Conservation (phyloP, 495 filamentous ascomycete genomes). For the Aspergillus leporis region DNA sequence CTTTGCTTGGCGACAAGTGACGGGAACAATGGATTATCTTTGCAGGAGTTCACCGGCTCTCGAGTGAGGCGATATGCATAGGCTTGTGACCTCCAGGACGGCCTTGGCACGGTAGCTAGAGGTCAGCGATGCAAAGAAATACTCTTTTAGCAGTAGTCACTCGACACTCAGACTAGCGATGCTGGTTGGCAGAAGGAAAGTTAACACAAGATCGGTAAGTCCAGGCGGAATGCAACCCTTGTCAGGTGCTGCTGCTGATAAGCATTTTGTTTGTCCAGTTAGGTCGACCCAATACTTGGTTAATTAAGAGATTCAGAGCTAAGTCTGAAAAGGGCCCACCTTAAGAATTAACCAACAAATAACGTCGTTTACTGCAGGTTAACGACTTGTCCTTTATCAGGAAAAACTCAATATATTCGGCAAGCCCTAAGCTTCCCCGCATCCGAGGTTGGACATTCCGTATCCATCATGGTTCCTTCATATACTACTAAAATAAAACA, state of each 20-base stretch:
- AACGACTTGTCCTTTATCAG: neutral
- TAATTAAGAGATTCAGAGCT: neutral
- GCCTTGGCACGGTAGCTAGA: neutral
- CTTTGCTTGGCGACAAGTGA: neutral
- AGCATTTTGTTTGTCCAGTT: neutral
- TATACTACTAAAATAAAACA: neutral
- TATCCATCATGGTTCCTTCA: constrained; percentile 3
- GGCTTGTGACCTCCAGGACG: neutral
- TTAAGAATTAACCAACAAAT: neutral
- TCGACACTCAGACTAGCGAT: neutral
- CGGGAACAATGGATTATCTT: neutral
- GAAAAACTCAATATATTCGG: neutral
- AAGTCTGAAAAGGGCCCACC: neutral
- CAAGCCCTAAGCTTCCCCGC: constrained; percentile 8
- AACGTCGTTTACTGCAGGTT: neutral
- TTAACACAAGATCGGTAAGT: constrained; percentile 14
- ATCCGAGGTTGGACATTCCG: constrained; percentile 10
- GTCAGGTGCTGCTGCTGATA: neutral
- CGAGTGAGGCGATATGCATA: neutral
- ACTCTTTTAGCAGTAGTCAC: neutral
- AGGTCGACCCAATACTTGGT: neutral
- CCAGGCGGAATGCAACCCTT: neutral
- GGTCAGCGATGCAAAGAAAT: neutral
- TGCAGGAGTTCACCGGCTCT: neutral
- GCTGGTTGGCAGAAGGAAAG: neutral